Evolutionary conservation across 2,329 filamentous ascomycete species (phyloP), one percentile per base, ranked within the genome.

Genomic region (Paradendryphiella salina): DNA sequence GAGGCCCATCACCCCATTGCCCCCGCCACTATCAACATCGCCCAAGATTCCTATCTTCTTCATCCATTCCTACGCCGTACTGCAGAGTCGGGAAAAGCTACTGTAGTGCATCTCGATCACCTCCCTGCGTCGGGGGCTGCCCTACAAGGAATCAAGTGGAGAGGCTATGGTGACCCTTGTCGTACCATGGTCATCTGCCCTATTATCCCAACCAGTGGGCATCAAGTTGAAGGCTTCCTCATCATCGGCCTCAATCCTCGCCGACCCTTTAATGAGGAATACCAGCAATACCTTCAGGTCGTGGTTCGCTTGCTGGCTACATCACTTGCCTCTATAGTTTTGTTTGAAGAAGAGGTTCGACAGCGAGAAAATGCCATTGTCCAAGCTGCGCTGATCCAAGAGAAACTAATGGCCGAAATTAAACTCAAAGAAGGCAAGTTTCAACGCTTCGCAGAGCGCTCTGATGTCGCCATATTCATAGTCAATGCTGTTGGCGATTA

Each of bases 381-480:
- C 3, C 62, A 69, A 38, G 69, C 71, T 37, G 67, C 72, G n/a
- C 63, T 70, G 1, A 63, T 73, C 60, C 31, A 71, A 69, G 50
- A 65, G 26, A 59, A 65, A n/a, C 52, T 73, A 2, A 54, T 68
- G 8, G 71, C 65, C 6, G 74, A 76, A 36, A 65, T 71, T 3
- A 65, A 69, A n/a, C 40, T 60, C 6, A 65, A 60, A 21, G 60
- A 67, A 31, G 64, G 64, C 37, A 65, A 65, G 17, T 76, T 77
- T 37, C 66, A 71, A 14, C 60, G 72, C 4, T 73, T 77, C 56
- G 73, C 75, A 3, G 68, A 72, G 33, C 60, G 70, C 5, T 63
- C 72, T 5, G 73, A 75, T 3, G 65, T 76, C 3, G 75, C 70
- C 1, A 77, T 78, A 43, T 77, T 74, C 47, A 70, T 73, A 31